Percentiles rank a stretch among this genome's conserved stretches.
These are phyloP conservation scores for Hygrocybe punicea DNA, from an alignment of 768 basidiomycete species.

Conservation along the genomic window DNA sequence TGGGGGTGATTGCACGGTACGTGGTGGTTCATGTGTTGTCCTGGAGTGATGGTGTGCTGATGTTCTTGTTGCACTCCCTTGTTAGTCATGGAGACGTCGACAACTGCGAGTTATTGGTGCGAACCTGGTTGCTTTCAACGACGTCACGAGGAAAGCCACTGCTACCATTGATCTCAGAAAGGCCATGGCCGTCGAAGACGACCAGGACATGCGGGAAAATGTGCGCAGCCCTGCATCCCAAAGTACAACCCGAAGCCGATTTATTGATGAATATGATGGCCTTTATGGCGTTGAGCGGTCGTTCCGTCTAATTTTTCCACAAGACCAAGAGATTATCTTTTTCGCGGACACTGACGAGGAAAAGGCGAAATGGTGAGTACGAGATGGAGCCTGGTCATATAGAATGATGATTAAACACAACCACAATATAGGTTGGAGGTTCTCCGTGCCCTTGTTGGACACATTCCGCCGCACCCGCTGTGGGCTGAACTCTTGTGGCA, in stretches of 20 bases:
- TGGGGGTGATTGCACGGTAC: constrained; percentile 88
- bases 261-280: constrained; percentile 56
- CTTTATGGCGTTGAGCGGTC: constrained; percentile 73
- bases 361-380: constrained; percentile 76
- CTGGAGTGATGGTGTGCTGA: background rate
- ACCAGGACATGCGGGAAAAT: constrained; percentile 54
- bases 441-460: constrained; percentile 77
- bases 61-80: constrained; percentile 6
- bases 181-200: constrained; percentile 72
- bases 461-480: constrained; percentile 86
- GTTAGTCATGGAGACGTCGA: constrained; percentile 77
- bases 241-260: constrained; percentile 28
- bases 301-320: constrained; percentile 79
- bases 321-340: constrained; percentile 79
- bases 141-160: constrained; percentile 86
- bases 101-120: constrained; percentile 82
- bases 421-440: constrained; percentile 79
- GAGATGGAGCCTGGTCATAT: background rate
- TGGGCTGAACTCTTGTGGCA: constrained; percentile 94
- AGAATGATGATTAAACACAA: background rate
- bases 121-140: constrained; percentile 85
- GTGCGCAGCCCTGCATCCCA: constrained; percentile 46
- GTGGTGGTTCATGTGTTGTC: constrained; percentile 26
- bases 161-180: constrained; percentile 90
- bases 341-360: constrained; percentile 89